Conservation (phyloP, 2,329 filamentous ascomycete genomes). For the Aspergillus quadrilineatus region DNA sequence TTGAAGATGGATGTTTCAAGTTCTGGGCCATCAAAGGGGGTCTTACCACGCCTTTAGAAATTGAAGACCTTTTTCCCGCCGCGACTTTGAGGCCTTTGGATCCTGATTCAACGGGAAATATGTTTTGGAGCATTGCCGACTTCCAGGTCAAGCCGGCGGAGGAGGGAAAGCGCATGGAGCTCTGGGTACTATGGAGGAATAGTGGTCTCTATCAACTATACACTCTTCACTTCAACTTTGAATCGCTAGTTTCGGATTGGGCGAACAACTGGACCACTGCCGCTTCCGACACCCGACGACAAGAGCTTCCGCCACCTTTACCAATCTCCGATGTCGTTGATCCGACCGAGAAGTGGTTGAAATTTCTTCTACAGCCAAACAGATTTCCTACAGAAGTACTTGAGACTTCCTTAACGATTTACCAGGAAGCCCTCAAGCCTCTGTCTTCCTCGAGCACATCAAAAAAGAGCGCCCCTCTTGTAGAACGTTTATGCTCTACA, state of each 20-base stretch:
- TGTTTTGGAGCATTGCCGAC: constrained; percentile 77
- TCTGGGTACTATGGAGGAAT: constrained; percentile 84
- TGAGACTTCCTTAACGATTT: constrained; percentile 79
- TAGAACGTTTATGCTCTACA: constrained; percentile 73
- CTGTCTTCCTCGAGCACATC: constrained; percentile 41
- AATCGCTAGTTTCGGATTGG: constrained; percentile 63
- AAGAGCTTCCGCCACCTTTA: constrained; percentile 57
- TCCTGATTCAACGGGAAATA: constrained; percentile 62
- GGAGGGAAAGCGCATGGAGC: constrained; percentile 55
- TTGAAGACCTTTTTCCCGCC: constrained; percentile 70
- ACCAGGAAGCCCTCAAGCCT: constrained; percentile 63
- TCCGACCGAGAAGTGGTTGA: constrained; percentile 79
- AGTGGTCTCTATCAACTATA: constrained; percentile 76
- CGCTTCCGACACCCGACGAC: constrained; percentile 58
- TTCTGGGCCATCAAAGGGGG: constrained; percentile 76
- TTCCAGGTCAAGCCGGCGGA: constrained; percentile 62
- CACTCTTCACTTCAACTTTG: constrained; percentile 69
- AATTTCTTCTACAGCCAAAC: constrained; percentile 78
- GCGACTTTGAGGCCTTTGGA: constrained; percentile 64
- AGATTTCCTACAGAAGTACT: constrained; percentile 77
- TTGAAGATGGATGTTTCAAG: constrained; percentile 87
- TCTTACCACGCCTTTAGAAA: constrained; percentile 56
- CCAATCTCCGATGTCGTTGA: constrained; percentile 65
- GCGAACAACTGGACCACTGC: constrained; percentile 68
- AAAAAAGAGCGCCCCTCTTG: constrained; percentile 57